Evolutionary conservation across 2,329 filamentous ascomycete genomes (phyloP), one percentile per base, ranked within the genome.

Genomic region (Simplicillium aogashimaense): DNA sequence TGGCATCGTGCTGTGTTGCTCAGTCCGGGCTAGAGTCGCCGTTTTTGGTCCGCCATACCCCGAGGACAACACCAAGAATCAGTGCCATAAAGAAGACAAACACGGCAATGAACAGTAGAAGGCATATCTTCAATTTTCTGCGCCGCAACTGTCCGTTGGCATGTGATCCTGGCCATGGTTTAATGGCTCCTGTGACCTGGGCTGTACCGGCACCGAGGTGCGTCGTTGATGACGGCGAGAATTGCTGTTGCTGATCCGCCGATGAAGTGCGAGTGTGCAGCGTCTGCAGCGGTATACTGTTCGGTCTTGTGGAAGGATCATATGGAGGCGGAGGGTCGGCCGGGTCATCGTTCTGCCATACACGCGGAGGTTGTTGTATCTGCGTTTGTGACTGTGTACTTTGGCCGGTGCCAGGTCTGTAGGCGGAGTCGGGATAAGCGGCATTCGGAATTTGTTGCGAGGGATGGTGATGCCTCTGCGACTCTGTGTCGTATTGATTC

Each of bases 371-470:
- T 9, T 25, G 20, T 25, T 25, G 20, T 25, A 25, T 25, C 9
- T 25, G 20, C 20, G 20, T 25, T 25, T 25, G 20, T 9, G 20
- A 25, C 5, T 25, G 20, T 25, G 20, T 9, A 25, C 20, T 25
- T 25, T 25, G 20, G 20, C 44, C 44, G n/a, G 47, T 36, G 35
- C 45, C 42, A 14, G 47, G 47, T 34, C 46, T 55, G 42, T 55
- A 57, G 6, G 49, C 44, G n/a, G 54, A 48, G 38, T 56, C 50
- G 4, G 55, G 54, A 33, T 56, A 57, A 30, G 55, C 54, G 36
- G 54, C 53, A 18, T 56, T 46, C 37, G 49, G 54, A 18, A 57
- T 57, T 13, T 53, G 52, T 18, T 54, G 43, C 16, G 55, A 56
- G 8, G 54, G 54, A 36, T 57, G 53, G 28, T 43, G 40, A 38